Conservation (phyloP, 495 filamentous ascomycete species). For the Copromyces sp. region DNA sequence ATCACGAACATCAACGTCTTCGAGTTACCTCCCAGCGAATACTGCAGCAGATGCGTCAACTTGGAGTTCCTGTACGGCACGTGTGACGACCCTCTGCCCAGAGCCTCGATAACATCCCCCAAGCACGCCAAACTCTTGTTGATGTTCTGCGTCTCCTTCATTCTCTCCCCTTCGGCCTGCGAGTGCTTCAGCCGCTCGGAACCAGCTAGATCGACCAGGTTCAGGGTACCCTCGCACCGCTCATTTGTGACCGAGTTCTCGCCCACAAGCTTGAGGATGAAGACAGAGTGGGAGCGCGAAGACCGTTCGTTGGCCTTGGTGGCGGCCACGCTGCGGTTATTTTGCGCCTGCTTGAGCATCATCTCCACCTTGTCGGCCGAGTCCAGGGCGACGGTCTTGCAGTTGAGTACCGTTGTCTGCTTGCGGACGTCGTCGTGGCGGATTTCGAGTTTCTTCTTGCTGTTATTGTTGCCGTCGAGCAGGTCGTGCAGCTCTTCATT, state of each 20-base stretch:
- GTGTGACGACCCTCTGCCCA: constrained; percentile 78
- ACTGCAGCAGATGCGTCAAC: constrained; percentile 92
- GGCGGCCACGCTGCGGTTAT: constrained; percentile 83
- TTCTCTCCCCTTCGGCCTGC: constrained; percentile 68
- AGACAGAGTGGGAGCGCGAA: constrained; percentile 89
- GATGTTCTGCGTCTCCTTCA: constrained; percentile 95
- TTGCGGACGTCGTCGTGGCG: constrained; percentile 71
- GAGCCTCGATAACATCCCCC: constrained; percentile 86
- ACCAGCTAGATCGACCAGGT: constrained; percentile 91
- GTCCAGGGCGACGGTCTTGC: constrained; percentile 70
- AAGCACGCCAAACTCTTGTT: constrained; percentile 87
- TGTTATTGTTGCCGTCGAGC: constrained; percentile 72
- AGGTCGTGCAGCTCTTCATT: constrained; percentile 95
- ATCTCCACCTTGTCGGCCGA: constrained; percentile 64
- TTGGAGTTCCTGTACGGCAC: constrained; percentile 95
- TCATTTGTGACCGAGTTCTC: constrained; percentile 72
- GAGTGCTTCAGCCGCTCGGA: constrained; percentile 84
- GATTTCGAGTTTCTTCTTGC: constrained; percentile 87
- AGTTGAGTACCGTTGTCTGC: constrained; percentile 76
- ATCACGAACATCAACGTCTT: constrained; percentile 99
- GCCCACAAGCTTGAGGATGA: constrained; percentile 84
- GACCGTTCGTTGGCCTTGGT: constrained; percentile 95
- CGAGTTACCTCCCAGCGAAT: constrained; percentile 86
- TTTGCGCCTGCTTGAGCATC: constrained; percentile 66
- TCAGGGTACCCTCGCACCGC: constrained; percentile 83